phyloP scores from a whole-genome alignment of 1,139 yeast species.

The Arxiozyma telluris region DNA sequence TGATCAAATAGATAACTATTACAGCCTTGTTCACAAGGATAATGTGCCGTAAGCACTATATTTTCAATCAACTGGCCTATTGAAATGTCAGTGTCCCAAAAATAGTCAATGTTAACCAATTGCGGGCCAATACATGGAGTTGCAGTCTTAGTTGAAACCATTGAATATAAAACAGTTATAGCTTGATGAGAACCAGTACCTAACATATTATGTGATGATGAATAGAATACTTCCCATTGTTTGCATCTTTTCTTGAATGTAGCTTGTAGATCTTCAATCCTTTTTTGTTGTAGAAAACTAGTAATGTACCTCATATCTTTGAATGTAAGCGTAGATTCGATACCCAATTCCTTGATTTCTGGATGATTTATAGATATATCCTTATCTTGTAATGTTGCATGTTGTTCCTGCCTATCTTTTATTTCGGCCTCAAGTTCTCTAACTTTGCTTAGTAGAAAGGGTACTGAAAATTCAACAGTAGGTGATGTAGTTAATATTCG shows the following conservation, averaged over 20 bases:
- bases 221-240: constrained; percentile 56
- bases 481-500: constrained; percentile 67
- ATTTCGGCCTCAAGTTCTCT: constrained; percentile 45
- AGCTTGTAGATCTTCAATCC: constrained; percentile 31
- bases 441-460: constrained; percentile 49
- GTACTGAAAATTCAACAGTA: constrained; percentile 58
- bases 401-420: constrained; percentile 31
- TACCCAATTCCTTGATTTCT: constrained; percentile 14
- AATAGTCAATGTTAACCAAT: constrained; percentile 70
- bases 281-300: constrained; percentile 31
- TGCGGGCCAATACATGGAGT: constrained; percentile 94
- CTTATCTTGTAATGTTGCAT: constrained; percentile 24
- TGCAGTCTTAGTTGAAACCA: constrained; percentile 74
- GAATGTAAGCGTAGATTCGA: constrained; percentile 24
- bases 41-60: constrained; percentile 57
- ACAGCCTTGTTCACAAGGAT: constrained; percentile 73
- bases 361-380: constrained; percentile 12
- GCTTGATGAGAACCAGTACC: constrained; percentile 71
- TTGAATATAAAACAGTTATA: constrained; percentile 67
- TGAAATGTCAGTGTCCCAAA: constrained; percentile 85
- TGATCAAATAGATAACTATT: constrained; percentile 66
- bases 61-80: constrained; percentile 84
- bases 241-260: constrained; percentile 35
- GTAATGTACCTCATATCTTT: constrained; percentile 28
- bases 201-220: constrained; percentile 42